Evolutionary conservation across 2,329 filamentous ascomycete genomes (phyloP), one percentile per base, ranked within the genome.

Genomic region (Botrytis pseudocinerea): DNA sequence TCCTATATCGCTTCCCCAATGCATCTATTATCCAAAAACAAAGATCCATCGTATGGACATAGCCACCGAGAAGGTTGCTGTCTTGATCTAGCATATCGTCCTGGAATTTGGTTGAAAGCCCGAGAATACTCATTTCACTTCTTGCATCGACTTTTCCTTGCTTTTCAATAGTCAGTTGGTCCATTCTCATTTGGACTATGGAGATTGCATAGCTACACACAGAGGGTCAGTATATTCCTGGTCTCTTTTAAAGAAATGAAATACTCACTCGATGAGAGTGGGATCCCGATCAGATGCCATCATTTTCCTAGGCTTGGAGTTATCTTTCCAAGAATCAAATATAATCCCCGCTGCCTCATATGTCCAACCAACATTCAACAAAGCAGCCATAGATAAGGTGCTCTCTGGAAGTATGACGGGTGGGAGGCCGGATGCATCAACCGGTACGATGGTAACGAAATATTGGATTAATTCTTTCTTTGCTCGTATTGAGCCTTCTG

Each of bases 261-360:
- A 32, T 42, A 68, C 65, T 57, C 12, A 68, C 65, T 68, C 48
- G 32, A 68, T 68, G 7, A 68, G 48, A n/a, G 25, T 42, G n/a
- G 65, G 65, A 14, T 57, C 38, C 22, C 65, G 65, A 28, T 54
- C 38, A 18, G n/a, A 40, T 18, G 51, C n/a, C n/a, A 28, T 32
- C 14, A 57, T 22, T 9, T 42, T 22, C 18, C 35, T 57, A 16
- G 18, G 35, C 8, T 22, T 68, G 51, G 65, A 57, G 14, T 16
- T 10, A 32, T 22, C 10, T 68, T 68, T 32, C 65, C 65, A 68
- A 18, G 10, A 22, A 6, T 42, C 18, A n/a, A 68, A 68, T 1
- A 68, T 57, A 4, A 25, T 8, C 18, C 5, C 16, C 10, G 65
- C 48, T 28, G 5, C 10, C 18, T 32, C 48, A 4, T 44, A 0